Base-by-base conservation (phyloP, 1,139 yeast genomes). In the Candida albicans region DNA sequence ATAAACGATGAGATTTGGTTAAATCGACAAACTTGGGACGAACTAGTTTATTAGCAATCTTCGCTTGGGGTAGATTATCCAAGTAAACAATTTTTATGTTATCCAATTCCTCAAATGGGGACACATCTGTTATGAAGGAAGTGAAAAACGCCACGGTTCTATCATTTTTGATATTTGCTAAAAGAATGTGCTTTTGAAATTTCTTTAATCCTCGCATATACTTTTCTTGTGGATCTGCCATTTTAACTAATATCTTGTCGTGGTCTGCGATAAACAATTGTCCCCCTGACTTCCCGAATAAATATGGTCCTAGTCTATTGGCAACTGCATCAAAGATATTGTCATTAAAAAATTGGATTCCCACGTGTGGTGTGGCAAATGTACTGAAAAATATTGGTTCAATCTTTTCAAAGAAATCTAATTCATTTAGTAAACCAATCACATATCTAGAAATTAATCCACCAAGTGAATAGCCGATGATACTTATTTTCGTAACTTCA, bases 351-450 rank as follows among this genome's bases (percentile, higher is more conserved):
- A 78, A 79, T 37, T 73, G 74, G 10, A 86, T 76, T 0, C 96
- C 96, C 7, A 88, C 68, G 65, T 91, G 97, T 1, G 98, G 98
- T 1, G 96, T 84, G 2, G 97, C 97, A 68, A 90, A 85, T 0
- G 96, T 87, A 12, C 90, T 75, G 57, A 84, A 85, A 41, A 81
- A 67, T 2, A 77, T 65, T 0, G 96, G 96, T 51, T 75, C 67
- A 13, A 88, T 77, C 2, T 55, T 56, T 2, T 81, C 75, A 53
- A 88, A 88, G 48, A 83, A 73, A 0, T 74, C 75, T 47, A 75
- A 52, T 26, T 70, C 75, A 40, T 77, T 60, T 37, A 89, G 65
- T 40, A 82, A 72, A 0, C 96, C 97, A 47, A 89, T 71, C 12
- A 86, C 76, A 58, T 86, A 87, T 38, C 96, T 57, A 9, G 73